Evolutionary conservation across 176 grass and related monocot genomes (phyloP).

Genomic region (Ensete glaucum): DNA sequence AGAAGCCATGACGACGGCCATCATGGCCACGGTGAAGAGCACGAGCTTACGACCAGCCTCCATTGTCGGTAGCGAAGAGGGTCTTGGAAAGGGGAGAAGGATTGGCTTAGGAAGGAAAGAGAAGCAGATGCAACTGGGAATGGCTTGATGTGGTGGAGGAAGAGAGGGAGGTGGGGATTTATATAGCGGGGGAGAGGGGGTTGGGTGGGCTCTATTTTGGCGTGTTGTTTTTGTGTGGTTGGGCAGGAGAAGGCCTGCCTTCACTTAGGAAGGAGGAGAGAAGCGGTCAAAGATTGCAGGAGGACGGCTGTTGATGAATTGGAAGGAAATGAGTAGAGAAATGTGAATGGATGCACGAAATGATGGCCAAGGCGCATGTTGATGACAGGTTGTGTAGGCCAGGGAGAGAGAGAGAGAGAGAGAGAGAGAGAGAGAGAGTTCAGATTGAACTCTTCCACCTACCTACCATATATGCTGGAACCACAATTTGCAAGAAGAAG

Average conservation of each 20-base stretch:
- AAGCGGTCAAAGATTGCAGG: neutral
- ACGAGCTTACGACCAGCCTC: conserved; percentile 26
- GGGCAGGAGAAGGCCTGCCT: neutral
- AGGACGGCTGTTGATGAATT: neutral
- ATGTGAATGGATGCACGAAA: no score
- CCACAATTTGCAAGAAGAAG: no score
- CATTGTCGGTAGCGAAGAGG: neutral
- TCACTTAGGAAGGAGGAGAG: neutral
- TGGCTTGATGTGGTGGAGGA: neutral
- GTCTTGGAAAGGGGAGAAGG: no score
- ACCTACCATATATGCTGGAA: no score
- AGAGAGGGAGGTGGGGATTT: neutral
- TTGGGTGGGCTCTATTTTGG: no score
- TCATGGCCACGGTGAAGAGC: conserved; percentile 22
- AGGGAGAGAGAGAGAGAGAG: no score
- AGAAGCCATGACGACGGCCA: conserved; percentile 21
- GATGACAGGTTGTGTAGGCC: neutral
- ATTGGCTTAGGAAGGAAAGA: no score
- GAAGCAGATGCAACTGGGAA: neutral
- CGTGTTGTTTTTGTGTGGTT: neutral
- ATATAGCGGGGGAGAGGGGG: no score
- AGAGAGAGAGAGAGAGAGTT: no score
- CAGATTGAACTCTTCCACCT: no score
- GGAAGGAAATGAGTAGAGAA: no score
- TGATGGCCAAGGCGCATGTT: neutral